Percentiles rank a stretch among this genome's conserved stretches.
Conservation (phyloP, 257 asterid species). For the Mentha longifolia region DNA sequence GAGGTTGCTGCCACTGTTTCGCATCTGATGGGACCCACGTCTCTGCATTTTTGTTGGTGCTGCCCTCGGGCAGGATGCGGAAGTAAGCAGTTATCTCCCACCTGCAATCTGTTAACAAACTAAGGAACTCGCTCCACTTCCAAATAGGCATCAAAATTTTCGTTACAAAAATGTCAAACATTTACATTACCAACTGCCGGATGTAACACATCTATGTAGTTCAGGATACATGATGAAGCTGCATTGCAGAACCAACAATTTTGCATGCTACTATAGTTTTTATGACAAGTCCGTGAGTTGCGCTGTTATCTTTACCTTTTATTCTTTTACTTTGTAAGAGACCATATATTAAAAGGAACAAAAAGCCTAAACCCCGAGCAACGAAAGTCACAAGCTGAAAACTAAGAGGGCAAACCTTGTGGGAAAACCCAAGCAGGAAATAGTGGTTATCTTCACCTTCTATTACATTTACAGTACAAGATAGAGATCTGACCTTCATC, state of each 20-base stretch:
- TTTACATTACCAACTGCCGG: not conserved
- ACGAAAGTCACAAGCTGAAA: no score
- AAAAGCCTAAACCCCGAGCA: no score
- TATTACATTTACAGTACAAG: not conserved
- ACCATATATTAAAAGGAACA: no score
- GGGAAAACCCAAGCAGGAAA: no score
- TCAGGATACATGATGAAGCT: not conserved
- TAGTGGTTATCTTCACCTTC: no score
- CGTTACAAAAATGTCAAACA: not conserved
- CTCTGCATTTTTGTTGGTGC: constrained; percentile 63
- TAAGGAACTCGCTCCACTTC: not conserved
- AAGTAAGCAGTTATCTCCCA: constrained; percentile 92
- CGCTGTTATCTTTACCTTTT: not conserved
- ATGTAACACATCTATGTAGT: not conserved
- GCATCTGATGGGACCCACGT: constrained; percentile 83
- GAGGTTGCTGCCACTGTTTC: constrained; percentile 86
- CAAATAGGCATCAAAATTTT: not conserved
- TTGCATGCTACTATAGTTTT: no score
- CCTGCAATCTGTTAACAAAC: constrained; percentile 64
- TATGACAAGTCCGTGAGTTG: not conserved
- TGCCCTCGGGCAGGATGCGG: constrained; percentile 58
- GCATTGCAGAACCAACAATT: not conserved
- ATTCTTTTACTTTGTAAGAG: not conserved
- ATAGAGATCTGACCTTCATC: not conserved
- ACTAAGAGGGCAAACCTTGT: no score